phyloP scores from a whole-genome alignment of 441 rosid genomes.

The Isatis lusitanica region DNA sequence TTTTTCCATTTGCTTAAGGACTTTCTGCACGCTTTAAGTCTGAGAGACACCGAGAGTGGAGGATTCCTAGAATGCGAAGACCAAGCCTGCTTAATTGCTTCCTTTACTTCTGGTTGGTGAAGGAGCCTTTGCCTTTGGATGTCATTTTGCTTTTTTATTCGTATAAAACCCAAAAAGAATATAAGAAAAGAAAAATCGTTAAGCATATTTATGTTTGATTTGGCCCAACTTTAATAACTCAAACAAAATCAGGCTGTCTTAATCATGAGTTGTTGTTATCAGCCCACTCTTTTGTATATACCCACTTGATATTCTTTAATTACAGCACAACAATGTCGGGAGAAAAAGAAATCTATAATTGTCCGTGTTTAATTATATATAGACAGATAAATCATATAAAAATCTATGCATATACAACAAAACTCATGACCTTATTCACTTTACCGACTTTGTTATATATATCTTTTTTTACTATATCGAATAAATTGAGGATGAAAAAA shows the following conservation, averaged over 20 bases:
- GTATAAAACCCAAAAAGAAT: neutral
- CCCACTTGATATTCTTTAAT: conserved; percentile 21
- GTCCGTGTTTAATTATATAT: neutral
- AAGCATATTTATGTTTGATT: neutral
- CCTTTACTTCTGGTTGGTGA: too few relatives aligned
- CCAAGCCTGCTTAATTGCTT: too few relatives aligned
- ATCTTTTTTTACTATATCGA: neutral
- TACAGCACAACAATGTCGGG: conserved; percentile 5
- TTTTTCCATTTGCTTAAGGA: too few relatives aligned
- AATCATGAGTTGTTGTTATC: conserved; percentile 22
- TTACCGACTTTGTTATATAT: neutral
- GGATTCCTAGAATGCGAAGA: too few relatives aligned
- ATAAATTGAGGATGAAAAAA: neutral
- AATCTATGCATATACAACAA: neutral
- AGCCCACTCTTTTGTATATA: conserved; percentile 7
- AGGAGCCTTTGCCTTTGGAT: neutral
- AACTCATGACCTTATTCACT: neutral
- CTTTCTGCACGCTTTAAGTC: too few relatives aligned
- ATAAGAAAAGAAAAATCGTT: neutral
- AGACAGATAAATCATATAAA: neutral
- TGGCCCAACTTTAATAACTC: conserved; percentile 16
- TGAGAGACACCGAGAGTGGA: too few relatives aligned
- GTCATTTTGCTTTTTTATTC: neutral
- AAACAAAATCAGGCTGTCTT: conserved; percentile 31
- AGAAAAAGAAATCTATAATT: neutral